phyloP scores from a whole-genome alignment of 2,329 filamentous ascomycete genomes.

The Colletotrichum scovillei region DNA sequence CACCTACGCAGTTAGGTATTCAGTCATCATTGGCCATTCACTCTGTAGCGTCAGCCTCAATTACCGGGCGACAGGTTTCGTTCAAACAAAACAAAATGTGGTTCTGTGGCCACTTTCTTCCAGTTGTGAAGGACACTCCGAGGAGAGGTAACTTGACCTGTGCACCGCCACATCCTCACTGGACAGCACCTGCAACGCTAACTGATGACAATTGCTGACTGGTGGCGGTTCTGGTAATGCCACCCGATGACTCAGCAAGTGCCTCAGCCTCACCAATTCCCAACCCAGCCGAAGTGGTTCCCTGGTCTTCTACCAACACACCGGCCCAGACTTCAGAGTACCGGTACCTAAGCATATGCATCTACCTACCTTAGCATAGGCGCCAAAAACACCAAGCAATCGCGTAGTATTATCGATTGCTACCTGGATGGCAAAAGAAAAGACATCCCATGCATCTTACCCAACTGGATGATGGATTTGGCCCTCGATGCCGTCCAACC shows the following conservation, averaged over 20 bases:
- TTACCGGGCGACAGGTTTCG: background rate
- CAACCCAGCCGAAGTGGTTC: background rate
- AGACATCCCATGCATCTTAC: background rate
- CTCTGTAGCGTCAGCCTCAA: background rate
- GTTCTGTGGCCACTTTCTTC: background rate
- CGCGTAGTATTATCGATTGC: background rate
- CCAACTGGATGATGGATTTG: background rate
- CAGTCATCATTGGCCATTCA: background rate
- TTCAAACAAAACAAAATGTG: constrained; percentile 21
- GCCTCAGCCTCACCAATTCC: constrained; percentile 16
- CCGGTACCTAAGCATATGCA: background rate
- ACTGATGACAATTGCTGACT: constrained; percentile 15
- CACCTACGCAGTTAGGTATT: background rate
- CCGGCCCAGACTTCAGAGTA: background rate
- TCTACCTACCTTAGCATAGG: background rate
- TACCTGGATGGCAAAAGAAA: background rate
- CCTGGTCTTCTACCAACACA: constrained; percentile 21
- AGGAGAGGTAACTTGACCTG: background rate
- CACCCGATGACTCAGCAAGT: constrained; percentile 13
- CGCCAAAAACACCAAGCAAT: background rate
- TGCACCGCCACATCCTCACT: constrained; percentile 19
- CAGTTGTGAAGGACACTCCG: background rate
- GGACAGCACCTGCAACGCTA: background rate
- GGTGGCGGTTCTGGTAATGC: constrained; percentile 22
- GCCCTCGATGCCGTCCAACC: background rate